Percentiles rank a stretch among this genome's conserved stretches.
These are phyloP conservation scores for Calonectria leucothoes DNA, from an alignment of 2,329 filamentous ascomycete genomes.

Conservation along the genomic window DNA sequence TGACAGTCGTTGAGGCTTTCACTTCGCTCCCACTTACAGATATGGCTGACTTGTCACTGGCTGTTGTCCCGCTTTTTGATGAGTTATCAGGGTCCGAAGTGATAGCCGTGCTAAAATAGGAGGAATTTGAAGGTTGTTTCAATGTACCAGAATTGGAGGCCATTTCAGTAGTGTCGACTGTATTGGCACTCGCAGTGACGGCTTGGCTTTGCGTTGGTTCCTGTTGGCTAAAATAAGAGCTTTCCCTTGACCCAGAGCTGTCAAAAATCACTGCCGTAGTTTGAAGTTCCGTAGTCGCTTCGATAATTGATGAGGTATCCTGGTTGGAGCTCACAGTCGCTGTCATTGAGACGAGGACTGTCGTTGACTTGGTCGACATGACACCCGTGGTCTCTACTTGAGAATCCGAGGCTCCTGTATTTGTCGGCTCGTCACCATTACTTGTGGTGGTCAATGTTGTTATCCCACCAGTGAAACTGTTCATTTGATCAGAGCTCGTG, in stretches of 20 bases:
- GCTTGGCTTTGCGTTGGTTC: background rate
- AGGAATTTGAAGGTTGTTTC: background rate
- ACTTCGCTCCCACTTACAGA: too few relatives aligned
- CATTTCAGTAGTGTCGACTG: background rate
- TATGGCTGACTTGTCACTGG: too few relatives aligned
- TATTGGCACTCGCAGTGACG: background rate
- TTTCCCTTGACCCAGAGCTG: background rate
- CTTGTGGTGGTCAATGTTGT: background rate
- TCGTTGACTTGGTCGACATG: background rate
- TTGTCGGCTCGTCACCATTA: background rate
- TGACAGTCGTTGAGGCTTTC: background rate
- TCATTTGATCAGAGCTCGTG: background rate
- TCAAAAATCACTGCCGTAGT: background rate
- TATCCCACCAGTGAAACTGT: background rate
- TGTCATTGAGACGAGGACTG: background rate
- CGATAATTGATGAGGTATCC: background rate
- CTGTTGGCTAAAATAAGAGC: background rate
- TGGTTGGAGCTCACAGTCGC: background rate
- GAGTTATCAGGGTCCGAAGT: background rate
- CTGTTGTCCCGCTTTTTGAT: background rate
- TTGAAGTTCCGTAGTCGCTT: background rate
- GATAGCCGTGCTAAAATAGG: background rate
- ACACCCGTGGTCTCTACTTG: background rate
- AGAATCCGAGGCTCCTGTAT: background rate
- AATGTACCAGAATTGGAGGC: background rate